A percentile compares a stretch with the other conserved stretches of the same genome.
These are phyloP conservation scores for Mycena vitilis DNA, from an alignment of 768 basidiomycete species.

Conservation along the genomic window DNA sequence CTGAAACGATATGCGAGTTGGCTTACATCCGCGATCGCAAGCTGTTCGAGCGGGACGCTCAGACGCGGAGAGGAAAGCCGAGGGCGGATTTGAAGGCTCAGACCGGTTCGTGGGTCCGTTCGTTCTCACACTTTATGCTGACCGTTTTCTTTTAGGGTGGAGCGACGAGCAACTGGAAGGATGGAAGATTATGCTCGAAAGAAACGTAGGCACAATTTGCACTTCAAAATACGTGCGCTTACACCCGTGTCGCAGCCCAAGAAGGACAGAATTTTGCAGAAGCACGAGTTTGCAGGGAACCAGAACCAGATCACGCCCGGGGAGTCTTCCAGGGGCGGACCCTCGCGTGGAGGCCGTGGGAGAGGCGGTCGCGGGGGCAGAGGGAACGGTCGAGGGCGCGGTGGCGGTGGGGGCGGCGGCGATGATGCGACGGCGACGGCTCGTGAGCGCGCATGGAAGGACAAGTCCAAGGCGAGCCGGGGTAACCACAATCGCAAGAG, in stretches of 20 bases:
- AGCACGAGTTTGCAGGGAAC: conserved; percentile 84
- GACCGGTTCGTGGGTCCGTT: conserved; percentile 62
- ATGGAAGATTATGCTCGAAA: conserved; percentile 90
- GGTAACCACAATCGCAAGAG: conserved; percentile 82
- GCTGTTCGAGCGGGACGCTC: conserved; percentile 80
- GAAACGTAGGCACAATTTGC: conserved; percentile 69
- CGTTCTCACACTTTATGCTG: not conserved
- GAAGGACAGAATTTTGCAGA: conserved; percentile 79
- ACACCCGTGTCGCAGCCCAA: conserved; percentile 59
- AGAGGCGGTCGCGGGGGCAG: conserved; percentile 55
- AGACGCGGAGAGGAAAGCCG: conserved; percentile 76
- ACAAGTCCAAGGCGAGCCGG: conserved; percentile 79
- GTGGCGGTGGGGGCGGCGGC: conserved; percentile 50
- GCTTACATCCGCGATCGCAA: conserved; percentile 82
- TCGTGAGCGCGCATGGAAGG: conserved; percentile 77
- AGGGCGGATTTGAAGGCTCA: conserved; percentile 73
- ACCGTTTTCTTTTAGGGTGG: conserved; percentile 61
- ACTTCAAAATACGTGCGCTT: not conserved
- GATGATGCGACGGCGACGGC: conserved; percentile 50
- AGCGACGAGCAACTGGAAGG: conserved; percentile 91
- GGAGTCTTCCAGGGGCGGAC: conserved; percentile 15
- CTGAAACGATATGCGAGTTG: conserved; percentile 77
- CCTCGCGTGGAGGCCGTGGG: conserved; percentile 46
- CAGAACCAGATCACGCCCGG: conserved; percentile 38
- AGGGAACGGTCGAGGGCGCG: conserved; percentile 50